Evolutionary conservation across 352 stramenopile genomes (phyloP), one percentile per base, ranked within the genome.

Genomic region (Phytophthora lateralis): DNA sequence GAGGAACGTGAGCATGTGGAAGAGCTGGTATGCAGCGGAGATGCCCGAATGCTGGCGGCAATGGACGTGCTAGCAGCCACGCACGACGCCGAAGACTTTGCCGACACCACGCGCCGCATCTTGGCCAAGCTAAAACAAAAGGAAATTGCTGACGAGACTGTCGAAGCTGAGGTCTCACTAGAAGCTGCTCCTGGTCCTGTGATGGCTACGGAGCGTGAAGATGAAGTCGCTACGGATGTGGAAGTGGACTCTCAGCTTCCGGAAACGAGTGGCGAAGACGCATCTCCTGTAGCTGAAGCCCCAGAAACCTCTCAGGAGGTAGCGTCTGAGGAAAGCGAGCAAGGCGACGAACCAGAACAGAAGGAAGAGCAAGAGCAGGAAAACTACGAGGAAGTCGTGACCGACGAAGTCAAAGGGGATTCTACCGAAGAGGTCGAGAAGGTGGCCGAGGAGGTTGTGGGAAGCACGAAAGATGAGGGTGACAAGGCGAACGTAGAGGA

Each of bases 21-120:
- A 46, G 48, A 59, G 6, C 62, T 78, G 2, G 34, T 88, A 9
- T 42, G 43, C 2, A 52, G 37, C n/a, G 44, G 62, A 2, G 79
- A 91, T 18, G 42, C 80, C 1, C 71, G 63, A 21, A 80, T 76
- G 18, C 47, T 89, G 3, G 82, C 80, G 4, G 82, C 79, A 0
- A 76, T 90, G 21, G 76, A 91, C 27, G 80, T 93, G 8, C 76
- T 78, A 18, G 57, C 68, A 6, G 60, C 69, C 7, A 88, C 72
- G 0, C 51, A 80, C n/a, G 80, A 91, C 24, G 60, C 60, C 0
- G 56, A 67, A 2, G 80, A 91, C 32, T 76, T 89, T 14, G 78
- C 63, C 11, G 80, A 91, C 55, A 89, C 75, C 10, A 58, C 86
- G 10, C 58, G 73, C 34, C 80, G 77, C 9, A 70, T 91, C 4